Evolutionary conservation across 768 basidiomycete genomes (phyloP).

Genomic region (Coprinopsis cinerea): DNA sequence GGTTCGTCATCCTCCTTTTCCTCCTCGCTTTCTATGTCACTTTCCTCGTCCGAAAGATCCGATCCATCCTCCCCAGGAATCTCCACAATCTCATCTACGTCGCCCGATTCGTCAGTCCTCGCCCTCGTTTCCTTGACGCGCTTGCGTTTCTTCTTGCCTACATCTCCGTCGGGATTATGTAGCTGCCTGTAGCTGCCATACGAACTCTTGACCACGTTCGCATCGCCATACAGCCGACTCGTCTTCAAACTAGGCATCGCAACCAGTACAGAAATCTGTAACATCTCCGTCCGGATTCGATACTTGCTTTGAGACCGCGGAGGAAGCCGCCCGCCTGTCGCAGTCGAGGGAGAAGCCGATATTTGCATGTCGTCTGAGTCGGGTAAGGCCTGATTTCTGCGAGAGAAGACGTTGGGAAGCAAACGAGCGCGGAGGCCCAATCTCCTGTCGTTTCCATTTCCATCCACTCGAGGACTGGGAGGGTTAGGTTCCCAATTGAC

Average conservation of each 20-base stretch:
- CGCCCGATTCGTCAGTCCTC: constrained; percentile 1
- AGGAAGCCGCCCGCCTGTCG: neutral
- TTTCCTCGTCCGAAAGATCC: constrained; percentile 4
- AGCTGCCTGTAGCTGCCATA: constrained; percentile 5
- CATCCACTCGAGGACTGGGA: too few relatives aligned
- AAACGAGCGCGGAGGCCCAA: neutral
- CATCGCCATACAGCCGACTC: constrained; percentile 17
- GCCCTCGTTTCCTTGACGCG: neutral
- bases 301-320: constrained; percentile 12
- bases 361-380: constrained; percentile 2
- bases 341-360: neutral
- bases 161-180: neutral
- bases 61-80: constrained; percentile 7
- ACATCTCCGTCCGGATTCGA: constrained; percentile 27
- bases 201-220: constrained; percentile 8
- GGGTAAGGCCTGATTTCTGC: neutral
- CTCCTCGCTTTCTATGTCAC: constrained; percentile 20
- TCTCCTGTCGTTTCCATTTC: too few relatives aligned
- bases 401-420: constrained; percentile 4
- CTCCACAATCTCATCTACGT: constrained; percentile 3
- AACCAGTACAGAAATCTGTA: constrained; percentile 53
- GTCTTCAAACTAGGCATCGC: constrained; percentile 43
- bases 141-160: neutral
- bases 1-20: constrained; percentile 23
- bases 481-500: too few relatives aligned